Evolutionary conservation across 371 early-diverging fungal species (phyloP), one percentile per base, ranked within the genome.

Genomic region (Circinella minor): DNA sequence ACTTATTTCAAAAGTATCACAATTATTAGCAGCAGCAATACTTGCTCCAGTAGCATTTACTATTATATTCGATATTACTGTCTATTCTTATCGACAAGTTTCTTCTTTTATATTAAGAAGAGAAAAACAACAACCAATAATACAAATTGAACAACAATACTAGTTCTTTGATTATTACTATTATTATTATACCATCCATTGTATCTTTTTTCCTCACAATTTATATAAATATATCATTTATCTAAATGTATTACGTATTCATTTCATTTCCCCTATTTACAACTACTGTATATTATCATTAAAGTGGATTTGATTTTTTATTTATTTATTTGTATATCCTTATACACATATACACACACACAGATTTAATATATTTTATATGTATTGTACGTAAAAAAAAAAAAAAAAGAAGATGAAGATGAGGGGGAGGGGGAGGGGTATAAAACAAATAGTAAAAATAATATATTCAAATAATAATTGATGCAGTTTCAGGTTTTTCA

Each of bases 401-500:
- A 27, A 59, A 11, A 59, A 15, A 36, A 59, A 4, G 27, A n/a
- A n/a, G n/a, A 59, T 36, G 60, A 11, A 14, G 60, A 15, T 3
- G 37, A 59, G 57, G 1, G 1, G 18, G 57, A 34, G 34, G n/a
- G 1, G n/a, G 37, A 13, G 36, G 39, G 17, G 63, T n/a, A 15
- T 15, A 27, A 27, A 27, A 27, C 27, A 27, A 2, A 27, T 27
- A 27, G 27, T 27, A 27, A 27, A 27, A 27, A 27, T 27, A 27
- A 27, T 27, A 27, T 27, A 27, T 27, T 27, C 27, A 27, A 27
- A 27, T 27, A 2, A 27, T 27, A 34, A 18, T 15, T 0, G 57
- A 5, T 17, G 57, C 20, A 18, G 57, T 34, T 13, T 20, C 57
- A 9, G 65, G 65, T 20, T 75, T 74, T 54, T 81, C 77, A 69